Percentiles rank a stretch among this genome's conserved stretches.
These are phyloP conservation scores for Fusarium concolor DNA, from an alignment of 2,329 filamentous ascomycete species.

Conservation along the genomic window DNA sequence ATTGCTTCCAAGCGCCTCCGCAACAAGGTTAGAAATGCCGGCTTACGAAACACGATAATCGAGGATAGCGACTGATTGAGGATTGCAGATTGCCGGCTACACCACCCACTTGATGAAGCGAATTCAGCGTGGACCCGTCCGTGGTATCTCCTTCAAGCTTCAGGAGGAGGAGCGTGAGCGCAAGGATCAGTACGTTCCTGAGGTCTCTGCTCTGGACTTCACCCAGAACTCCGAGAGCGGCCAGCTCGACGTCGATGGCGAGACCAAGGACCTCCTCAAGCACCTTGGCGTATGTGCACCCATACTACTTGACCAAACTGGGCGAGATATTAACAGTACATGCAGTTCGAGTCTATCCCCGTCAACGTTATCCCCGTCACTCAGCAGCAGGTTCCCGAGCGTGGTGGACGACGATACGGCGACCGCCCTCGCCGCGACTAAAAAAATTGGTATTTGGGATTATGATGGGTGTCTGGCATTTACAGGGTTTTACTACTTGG, in stretches of 20 bases:
- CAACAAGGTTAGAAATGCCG: slow-evolving; percentile 82
- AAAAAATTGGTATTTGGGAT: slow-evolving; percentile 51
- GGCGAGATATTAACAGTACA: slow-evolving; percentile 45
- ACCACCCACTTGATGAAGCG: slow-evolving; percentile 99
- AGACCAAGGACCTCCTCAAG: slow-evolving; percentile 99
- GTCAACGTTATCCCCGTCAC: slow-evolving; percentile 94
- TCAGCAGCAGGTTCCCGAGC: slow-evolving; percentile 88
- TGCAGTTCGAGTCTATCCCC: slow-evolving; percentile 94
- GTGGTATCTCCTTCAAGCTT: slow-evolving; percentile 99
- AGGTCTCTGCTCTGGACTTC: slow-evolving; percentile 98
- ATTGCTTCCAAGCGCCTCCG: slow-evolving; percentile 98
- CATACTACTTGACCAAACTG: not conserved
- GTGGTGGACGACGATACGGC: slow-evolving; percentile 79
- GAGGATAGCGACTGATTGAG: slow-evolving; percentile 36
- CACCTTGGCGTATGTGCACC: slow-evolving; percentile 87
- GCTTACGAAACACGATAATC: not conserved
- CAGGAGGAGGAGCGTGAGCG: slow-evolving; percentile 99
- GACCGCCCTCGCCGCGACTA: slow-evolving; percentile 65
- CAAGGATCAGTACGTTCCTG: slow-evolving; percentile 99
- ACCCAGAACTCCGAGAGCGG: slow-evolving; percentile 92
- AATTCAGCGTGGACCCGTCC: slow-evolving; percentile 98
- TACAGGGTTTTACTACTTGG: slow-evolving; percentile 60
- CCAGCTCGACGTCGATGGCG: slow-evolving; percentile 92
- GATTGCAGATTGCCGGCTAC: slow-evolving; percentile 90
- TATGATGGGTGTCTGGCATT: slow-evolving; percentile 58